Evolutionary conservation across 345 rosid species (phyloP).

Genomic region (Lagerstroemia speciosa): DNA sequence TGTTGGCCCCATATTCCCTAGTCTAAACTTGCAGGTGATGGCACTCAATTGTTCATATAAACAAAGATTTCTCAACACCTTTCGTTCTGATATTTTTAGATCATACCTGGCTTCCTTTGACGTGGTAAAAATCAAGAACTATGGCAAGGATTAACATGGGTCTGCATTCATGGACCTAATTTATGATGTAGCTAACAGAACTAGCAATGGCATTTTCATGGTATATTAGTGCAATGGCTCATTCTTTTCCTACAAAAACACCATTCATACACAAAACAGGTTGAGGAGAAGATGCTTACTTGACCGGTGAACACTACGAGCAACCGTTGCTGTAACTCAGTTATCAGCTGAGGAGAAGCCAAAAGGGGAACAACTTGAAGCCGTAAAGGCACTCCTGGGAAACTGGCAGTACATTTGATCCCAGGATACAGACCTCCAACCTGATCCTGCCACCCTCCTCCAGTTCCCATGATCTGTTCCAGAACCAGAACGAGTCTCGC

Average conservation of each 20-base stretch:
- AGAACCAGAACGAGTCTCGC: slow-evolving; percentile 84
- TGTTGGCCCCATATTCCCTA: too few relatives aligned
- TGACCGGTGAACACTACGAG: slow-evolving; percentile 93
- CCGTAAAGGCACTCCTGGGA: slow-evolving; percentile 83
- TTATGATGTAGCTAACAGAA: too few relatives aligned
- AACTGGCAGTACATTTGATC: slow-evolving; percentile 76
- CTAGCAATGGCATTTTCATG: neutral
- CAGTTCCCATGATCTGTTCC: slow-evolving; percentile 98
- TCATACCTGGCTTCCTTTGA: neutral
- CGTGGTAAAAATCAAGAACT: neutral
- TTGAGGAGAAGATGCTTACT: slow-evolving; percentile 32
- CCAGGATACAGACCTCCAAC: slow-evolving; percentile 90
- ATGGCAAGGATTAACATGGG: neutral
- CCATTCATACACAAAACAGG: neutral
- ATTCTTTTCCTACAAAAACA: neutral
- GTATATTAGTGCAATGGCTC: neutral
- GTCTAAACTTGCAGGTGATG: too few relatives aligned
- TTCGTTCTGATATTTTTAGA: too few relatives aligned
- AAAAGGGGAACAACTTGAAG: slow-evolving; percentile 79
- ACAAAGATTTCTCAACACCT: too few relatives aligned
- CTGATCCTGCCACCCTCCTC: slow-evolving; percentile 99
- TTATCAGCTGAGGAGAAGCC: slow-evolving; percentile 49
- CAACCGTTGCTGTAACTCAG: slow-evolving; percentile 69
- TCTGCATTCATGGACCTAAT: neutral
- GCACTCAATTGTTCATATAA: too few relatives aligned